Evolutionary conservation across 2,329 filamentous ascomycete species (phyloP), one percentile per base, ranked within the genome.

Genomic region (Aschersonia sp.): DNA sequence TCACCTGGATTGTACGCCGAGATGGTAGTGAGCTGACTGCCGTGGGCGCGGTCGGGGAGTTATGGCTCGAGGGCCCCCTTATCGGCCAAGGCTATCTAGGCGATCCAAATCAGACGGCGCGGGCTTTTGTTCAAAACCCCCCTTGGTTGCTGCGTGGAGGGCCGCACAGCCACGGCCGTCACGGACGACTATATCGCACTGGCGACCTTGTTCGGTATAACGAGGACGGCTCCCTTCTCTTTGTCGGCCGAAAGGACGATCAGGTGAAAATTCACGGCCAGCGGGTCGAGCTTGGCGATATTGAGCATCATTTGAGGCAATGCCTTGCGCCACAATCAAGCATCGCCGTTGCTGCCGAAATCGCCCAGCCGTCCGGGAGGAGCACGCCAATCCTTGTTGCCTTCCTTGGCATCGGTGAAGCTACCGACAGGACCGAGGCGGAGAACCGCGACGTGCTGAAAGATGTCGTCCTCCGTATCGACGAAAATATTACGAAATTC

Each of bases 221-320:
- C 32, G 56, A 56, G 1, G 51, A 57, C 30, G 55, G 55, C 1
- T 56, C 57, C 29, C 55, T 74, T 7, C 52, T 63, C 1, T 73
- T 69, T 47, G 55, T 73, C 44, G 73, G 72, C 45, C 64, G 74
- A 44, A 73, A 72, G 51, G 74, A 78, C 53, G 65, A 65, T 0
- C 74, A 78, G 56, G 67, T 78, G 46, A 78, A 78, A 55, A 58
- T 79, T 9, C 65, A 69, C 30, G 78, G 78, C 38, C 77, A 69
- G 49, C 58, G 74, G 45, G 61, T 75, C 48, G 78, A 72, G 57
- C 62, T 73, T 0, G 53, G 48, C 2, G 56, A 58, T 4, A 49
- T 58, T 28, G 56, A 58, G 48, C 49, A 50, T 32, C 45, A 48
- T 40, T 43, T 48, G 29, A 30, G 45, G 4, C 45, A n/a, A 32